These are phyloP conservation scores for Fagopyrum tataricum DNA, from an alignment of 148 eudicot genomes.

Conservation along the genomic window DNA sequence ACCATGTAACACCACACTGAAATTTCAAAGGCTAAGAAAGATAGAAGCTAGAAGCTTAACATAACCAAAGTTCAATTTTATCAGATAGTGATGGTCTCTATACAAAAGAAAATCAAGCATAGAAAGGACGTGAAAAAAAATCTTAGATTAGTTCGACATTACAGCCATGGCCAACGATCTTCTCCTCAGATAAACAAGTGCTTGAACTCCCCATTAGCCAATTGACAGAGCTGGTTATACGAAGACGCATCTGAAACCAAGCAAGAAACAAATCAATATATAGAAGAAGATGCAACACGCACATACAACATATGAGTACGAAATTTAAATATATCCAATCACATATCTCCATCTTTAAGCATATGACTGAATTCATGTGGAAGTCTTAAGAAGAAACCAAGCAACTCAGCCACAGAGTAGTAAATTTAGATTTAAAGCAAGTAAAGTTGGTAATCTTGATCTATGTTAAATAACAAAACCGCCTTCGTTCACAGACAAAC, in stretches of 20 bases:
- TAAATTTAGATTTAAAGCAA: not conserved
- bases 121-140: not conserved
- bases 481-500: not conserved
- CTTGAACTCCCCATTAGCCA: slow-evolving; percentile 81
- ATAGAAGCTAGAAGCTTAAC: not conserved
- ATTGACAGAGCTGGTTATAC: slow-evolving; percentile 69
- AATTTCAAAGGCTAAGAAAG: not conserved
- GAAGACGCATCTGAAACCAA: slow-evolving; percentile 44
- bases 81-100: not conserved
- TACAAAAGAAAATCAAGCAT: not conserved
- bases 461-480: not conserved
- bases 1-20: not conserved
- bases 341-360: not conserved
- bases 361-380: not conserved
- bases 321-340: not conserved
- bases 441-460: not conserved
- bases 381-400: not conserved
- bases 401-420: not conserved
- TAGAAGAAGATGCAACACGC: not conserved
- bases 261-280: not conserved
- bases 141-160: not conserved
- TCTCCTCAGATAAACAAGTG: slow-evolving; percentile 68
- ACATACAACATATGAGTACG: not conserved
- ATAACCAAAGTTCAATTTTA: not conserved
- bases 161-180: not conserved